phyloP scores from a whole-genome alignment of 2,329 filamentous ascomycete genomes.

The Teratosphaeria epicoccoides region DNA sequence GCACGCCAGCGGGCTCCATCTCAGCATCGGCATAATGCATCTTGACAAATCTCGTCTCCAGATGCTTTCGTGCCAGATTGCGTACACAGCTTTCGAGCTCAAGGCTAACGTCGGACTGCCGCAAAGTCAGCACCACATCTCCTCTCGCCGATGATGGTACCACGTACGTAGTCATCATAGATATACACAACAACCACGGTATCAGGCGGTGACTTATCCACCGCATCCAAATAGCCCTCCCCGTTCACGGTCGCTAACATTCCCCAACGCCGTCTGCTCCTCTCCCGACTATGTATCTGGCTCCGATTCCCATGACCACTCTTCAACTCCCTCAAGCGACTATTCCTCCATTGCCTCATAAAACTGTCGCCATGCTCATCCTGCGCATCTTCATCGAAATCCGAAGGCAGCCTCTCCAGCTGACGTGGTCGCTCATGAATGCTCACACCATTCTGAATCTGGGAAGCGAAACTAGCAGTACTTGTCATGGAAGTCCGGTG shows the following conservation, averaged over 20 bases:
- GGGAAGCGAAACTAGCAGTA: constrained; percentile 9
- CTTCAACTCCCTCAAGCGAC: constrained; percentile 63
- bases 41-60: constrained; percentile 75
- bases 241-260: constrained; percentile 76
- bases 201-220: constrained; percentile 75
- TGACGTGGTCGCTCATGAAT: constrained; percentile 2
- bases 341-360: constrained; percentile 74
- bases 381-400: constrained; percentile 35
- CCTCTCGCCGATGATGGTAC: not conserved
- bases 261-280: constrained; percentile 61
- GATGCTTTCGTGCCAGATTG: constrained; percentile 61
- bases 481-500: constrained; percentile 21
- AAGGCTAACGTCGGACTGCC: constrained; percentile 64
- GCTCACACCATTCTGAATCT: constrained; percentile 5
- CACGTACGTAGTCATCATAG: constrained; percentile 70
- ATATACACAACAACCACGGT: constrained; percentile 89
- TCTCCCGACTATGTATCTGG: constrained; percentile 37
- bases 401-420: constrained; percentile 11
- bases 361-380: constrained; percentile 71
- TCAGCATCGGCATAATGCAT: constrained; percentile 86
- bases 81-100: constrained; percentile 69
- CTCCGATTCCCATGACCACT: constrained; percentile 48
- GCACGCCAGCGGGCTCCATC: constrained; percentile 80
- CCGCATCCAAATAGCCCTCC: constrained; percentile 85
- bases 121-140: constrained; percentile 8